Evolutionary conservation across 257 asterid species (phyloP), one percentile per base, ranked within the genome.

Genomic region (Leptodermis oblonga): DNA sequence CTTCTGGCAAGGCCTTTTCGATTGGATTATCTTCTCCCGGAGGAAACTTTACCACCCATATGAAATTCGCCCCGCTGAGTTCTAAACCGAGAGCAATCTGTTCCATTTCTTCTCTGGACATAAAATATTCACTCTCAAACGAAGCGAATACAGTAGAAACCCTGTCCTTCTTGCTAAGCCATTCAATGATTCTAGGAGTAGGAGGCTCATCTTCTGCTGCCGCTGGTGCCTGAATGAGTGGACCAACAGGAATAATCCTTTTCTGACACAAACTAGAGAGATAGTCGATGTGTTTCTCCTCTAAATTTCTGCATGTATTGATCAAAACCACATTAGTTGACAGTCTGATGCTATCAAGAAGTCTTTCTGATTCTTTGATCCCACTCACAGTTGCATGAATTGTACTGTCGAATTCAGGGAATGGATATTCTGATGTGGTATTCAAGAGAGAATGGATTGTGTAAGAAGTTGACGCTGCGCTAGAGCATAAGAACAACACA

Each of bases 11-110:
- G 7, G 71, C 73, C 34, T 83, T 79, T 3, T 20, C 51, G 0
- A 64, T 17, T 45, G 41, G 34, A 22, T 37, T 72, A 6, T 55
- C 55, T 46, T 67, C 81, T 12, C 74, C 83, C 11, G 1, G 26
- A 0, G 85, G 82, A 76, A 82, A 82, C 78, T 90, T 85, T 30
- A 84, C 14, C 0, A 73, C 88, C 95, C 93, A 88, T 14, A 90
- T 65, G 77, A 86, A 90, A 52, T 85, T 85, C 9, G 81, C 84
- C 4, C 62, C 41, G 52, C 94, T 81, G 12, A 78, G 73, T 79
- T 90, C 94, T 39, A 90, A 14, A 20, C 97, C 95, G 7, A 77
- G 36, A 2, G 95, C 90, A 70, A 87, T 75, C 78, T 81, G 87
- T 23, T 80, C 60, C 4, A 80, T 67, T n/a, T 90, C 89, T 14